Conservation (phyloP, 2,329 filamentous ascomycete genomes). For the Alternaria sp. region DNA sequence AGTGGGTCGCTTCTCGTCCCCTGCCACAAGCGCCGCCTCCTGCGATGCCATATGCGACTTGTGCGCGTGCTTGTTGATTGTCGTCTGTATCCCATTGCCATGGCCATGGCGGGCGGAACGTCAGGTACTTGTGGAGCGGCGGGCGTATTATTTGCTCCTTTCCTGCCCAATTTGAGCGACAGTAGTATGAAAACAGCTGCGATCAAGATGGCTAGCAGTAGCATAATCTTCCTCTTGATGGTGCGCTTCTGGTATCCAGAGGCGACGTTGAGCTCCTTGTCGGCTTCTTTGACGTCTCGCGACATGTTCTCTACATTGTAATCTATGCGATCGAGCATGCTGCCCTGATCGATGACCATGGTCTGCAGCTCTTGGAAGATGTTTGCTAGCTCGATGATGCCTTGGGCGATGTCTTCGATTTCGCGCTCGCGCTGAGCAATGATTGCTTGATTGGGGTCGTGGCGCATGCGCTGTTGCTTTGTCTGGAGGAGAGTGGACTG, state of each 20-base stretch:
- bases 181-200: constrained; percentile 83
- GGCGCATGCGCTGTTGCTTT: constrained; percentile 64
- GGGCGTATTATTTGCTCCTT: constrained; percentile 32
- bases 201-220: constrained; percentile 84
- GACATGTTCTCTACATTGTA: constrained; percentile 97
- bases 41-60: constrained; percentile 41
- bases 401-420: constrained; percentile 97
- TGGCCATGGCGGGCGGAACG: constrained; percentile 20
- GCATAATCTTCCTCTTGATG: constrained; percentile 90
- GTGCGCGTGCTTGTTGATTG: constrained; percentile 21
- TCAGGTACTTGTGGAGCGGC: constrained; percentile 24
- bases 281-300: constrained; percentile 89
- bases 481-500: constrained; percentile 87
- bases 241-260: constrained; percentile 87
- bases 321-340: constrained; percentile 59
- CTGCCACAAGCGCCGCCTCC: constrained; percentile 44
- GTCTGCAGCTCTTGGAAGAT: constrained; percentile 95
- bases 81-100: constrained; percentile 19
- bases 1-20: constrained; percentile 17
- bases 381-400: constrained; percentile 95
- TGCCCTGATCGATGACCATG: constrained; percentile 72
- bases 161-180: constrained; percentile 77
- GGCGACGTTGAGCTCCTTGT: constrained; percentile 87
- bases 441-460: constrained; percentile 73
- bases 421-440: constrained; percentile 94